phyloP scores from a whole-genome alignment of 148 eudicot species.

The Silene latifolia region DNA sequence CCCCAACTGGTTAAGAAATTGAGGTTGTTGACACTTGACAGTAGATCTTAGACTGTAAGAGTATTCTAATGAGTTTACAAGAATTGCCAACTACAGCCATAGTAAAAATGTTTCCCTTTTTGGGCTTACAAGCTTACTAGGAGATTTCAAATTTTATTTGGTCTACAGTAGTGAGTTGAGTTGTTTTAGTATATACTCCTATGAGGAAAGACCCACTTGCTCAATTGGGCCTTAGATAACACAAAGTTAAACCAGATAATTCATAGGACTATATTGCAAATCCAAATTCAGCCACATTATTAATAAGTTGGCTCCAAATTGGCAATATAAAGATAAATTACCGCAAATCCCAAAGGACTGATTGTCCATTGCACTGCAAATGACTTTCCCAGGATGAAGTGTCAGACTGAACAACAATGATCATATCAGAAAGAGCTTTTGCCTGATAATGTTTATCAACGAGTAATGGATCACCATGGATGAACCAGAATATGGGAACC shows the following conservation, averaged over 20 bases:
- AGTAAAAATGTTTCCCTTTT: background rate
- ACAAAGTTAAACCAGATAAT: background rate
- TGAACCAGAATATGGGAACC: conserved; percentile 96
- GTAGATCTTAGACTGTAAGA: background rate
- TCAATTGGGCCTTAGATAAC: background rate
- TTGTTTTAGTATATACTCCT: background rate
- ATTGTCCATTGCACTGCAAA: conserved; percentile 86
- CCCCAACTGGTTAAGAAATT: background rate
- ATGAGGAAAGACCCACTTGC: background rate
- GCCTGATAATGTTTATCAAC: conserved; percentile 97
- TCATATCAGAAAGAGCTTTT: conserved; percentile 93
- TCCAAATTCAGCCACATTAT: background rate
- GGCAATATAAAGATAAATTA: conserved; percentile 15
- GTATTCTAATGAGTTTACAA: background rate
- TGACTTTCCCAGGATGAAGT: conserved; percentile 91
- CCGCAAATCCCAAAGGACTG: conserved; percentile 85
- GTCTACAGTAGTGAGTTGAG: background rate
- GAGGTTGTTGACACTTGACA: background rate
- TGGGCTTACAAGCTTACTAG: background rate
- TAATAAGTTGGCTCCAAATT: background rate
- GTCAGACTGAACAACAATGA: conserved; percentile 88
- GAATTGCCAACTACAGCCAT: background rate
- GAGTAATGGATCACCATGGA: conserved; percentile 67
- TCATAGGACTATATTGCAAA: background rate
- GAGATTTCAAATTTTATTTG: background rate